Evolutionary conservation across 208 protist species (phyloP).

Genomic region (Herpetomonas samuelpessoai): DNA sequence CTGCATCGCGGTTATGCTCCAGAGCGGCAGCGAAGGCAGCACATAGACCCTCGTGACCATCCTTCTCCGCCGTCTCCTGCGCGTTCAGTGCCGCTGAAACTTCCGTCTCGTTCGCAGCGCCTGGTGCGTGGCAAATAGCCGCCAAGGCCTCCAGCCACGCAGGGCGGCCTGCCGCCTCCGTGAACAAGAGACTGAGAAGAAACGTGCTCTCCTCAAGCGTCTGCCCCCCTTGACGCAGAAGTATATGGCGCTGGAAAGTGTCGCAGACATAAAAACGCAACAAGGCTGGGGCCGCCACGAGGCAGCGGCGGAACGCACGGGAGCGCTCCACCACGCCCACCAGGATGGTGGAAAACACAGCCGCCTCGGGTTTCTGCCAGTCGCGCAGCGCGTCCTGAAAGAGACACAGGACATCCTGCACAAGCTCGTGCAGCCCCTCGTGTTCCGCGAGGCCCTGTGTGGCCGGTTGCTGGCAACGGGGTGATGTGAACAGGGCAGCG

Average conservation of each 20-base stretch:
- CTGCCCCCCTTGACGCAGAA: constrained; percentile 5
- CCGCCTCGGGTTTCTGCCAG: not conserved
- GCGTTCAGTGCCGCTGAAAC: no score
- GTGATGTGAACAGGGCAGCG: not conserved
- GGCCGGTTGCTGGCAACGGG: no score
- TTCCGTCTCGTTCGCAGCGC: not conserved
- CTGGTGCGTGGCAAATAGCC: not conserved
- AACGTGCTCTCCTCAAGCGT: constrained; percentile 29
- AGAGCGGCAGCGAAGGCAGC: constrained; percentile 16
- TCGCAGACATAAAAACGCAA: not conserved
- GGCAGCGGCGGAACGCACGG: not conserved
- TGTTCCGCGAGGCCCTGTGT: not conserved
- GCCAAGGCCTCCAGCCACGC: constrained; percentile 26
- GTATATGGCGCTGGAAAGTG: not conserved
- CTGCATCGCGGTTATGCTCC: constrained; percentile 22
- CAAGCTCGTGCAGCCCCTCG: not conserved
- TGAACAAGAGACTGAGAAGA: constrained; percentile 27
- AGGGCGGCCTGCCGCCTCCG: constrained; percentile 12
- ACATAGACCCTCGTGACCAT: constrained; percentile 12
- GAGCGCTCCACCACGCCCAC: not conserved
- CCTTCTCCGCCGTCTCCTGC: no score
- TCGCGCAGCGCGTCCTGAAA: constrained; percentile 1
- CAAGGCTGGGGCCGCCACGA: not conserved
- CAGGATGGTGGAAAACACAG: not conserved
- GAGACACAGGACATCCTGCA: not conserved